Evolutionary conservation across 2,329 filamentous ascomycete genomes (phyloP), one percentile per base, ranked within the genome.

Genomic region (Penicillium concentricum): DNA sequence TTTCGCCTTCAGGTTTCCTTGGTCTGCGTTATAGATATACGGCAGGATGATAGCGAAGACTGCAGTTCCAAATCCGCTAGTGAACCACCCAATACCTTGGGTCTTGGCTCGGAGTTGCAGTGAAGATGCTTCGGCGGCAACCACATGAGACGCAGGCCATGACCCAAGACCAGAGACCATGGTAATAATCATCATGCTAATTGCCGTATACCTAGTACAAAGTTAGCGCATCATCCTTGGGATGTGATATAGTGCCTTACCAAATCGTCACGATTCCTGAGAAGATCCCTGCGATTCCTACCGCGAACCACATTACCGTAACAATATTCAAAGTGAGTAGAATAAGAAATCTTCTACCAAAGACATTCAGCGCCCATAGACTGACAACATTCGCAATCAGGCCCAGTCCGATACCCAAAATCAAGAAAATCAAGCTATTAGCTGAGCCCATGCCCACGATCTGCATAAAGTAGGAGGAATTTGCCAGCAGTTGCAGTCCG

Each of bases 241-340:
- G 0, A 2, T 26, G 6, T 16, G 2, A 30, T 3, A 9, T 6
- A 10, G 5, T 12, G 28, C 65, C 71, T 56, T 70, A 75, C 75
- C 76, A 79, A 6, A 73, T 68, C 2, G 72, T 71, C 15, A 72
- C 68, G 2, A 57, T 67, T 3, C 72, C 69, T 1, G 69, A 56
- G 52, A 74, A 78, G 59, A 72, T 77, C 3, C 79, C 78, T 0
- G 76, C 73, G 18, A 82, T 72, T 3, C 79, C 79, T 67, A 80
- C 75, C 2, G 65, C 69, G 1, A 74, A 55, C 77, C 78, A 81
- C 2, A 81, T 56, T 4, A 73, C 52, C 2, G 66, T 56, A 2
- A 72, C 61, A 9, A 70, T 54, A 1, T 50, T 43, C 5, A 81
- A 61, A 0, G 75, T 76, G 1, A 47, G 45, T 2, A 79, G 24